phyloP scores from a whole-genome alignment of 2,329 filamentous ascomycete species.

The Didymella lethalis region DNA sequence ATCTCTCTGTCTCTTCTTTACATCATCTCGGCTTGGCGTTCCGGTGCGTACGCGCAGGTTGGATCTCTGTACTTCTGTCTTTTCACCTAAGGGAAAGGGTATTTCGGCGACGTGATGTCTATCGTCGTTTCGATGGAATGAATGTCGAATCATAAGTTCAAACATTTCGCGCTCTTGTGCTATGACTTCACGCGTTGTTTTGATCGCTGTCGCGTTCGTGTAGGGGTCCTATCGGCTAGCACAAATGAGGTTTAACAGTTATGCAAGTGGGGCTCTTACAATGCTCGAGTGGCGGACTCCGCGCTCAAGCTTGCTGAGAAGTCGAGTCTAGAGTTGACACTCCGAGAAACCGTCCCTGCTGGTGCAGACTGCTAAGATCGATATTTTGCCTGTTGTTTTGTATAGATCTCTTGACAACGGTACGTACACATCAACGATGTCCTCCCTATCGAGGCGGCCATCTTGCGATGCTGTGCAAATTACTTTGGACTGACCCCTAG shows the following conservation, averaged over 20 bases:
- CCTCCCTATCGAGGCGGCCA: not conserved
- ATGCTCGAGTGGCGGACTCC: not conserved
- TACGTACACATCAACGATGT: not conserved
- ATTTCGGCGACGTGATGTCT: constrained; percentile 16
- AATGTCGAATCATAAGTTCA: constrained; percentile 16
- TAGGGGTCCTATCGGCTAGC: not conserved
- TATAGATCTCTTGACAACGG: not conserved
- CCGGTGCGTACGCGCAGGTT: constrained; percentile 18
- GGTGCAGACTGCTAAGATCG: not conserved
- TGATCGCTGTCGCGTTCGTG: constrained; percentile 8
- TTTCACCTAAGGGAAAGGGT: constrained; percentile 6
- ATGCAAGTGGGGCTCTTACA: not conserved
- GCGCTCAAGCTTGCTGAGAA: not conserved
- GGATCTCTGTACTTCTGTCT: constrained; percentile 13
- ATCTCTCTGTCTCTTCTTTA: constrained; percentile 24
- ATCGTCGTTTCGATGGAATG: constrained; percentile 18
- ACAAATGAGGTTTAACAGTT: constrained; percentile 1
- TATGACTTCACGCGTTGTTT: constrained; percentile 14
- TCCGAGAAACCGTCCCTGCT: not conserved
- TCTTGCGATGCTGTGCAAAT: not conserved
- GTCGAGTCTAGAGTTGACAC: not conserved
- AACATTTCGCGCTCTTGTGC: not conserved
- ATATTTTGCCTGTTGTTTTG: not conserved
- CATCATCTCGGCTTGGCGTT: constrained; percentile 42
- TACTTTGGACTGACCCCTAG: not conserved